Base-by-base conservation (phyloP, 179 eudicot species). In the Silene noctiflora region DNA sequence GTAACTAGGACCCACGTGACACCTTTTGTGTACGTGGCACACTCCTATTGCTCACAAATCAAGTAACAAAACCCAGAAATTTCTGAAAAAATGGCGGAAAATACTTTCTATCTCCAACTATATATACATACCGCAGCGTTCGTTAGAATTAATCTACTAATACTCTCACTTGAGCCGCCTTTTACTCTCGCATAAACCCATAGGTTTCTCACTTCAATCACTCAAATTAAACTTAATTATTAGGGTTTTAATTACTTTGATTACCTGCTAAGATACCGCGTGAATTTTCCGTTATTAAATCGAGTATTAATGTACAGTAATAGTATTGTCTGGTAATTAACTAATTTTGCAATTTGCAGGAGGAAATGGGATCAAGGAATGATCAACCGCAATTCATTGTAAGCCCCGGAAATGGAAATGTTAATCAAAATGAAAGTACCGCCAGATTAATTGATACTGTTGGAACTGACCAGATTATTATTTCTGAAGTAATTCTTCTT, bases 371-470 rank as follows among this genome's bases (percentile, higher is more conserved):
- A 51, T 9, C 77, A 21, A 60, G 22, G 21, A n/a, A 78, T 21
- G 78, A 74, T 69, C 89, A 84, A 78, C 88, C 91, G 51, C 97
- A 90, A 77, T 94, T 94, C 83, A 94, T 92, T 77, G 83, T 83
- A 64, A 85, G 89, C 74, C 77, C 78, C 3, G 87, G 78, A 13
- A 72, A 63, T 29, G 79, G 39, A 42, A 55, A 64, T 75, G 51
- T 20, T 2, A 79, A 78, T 59, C 79, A 81, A 69, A 86, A 68
- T 72, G 80, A 64, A 51, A 76, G 74, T 6, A 72, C 73, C 10
- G 53, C 69, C 6, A 69, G 85, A 25, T 79, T 92, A 66, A 91
- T 87, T 59, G 97, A 94, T 22, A 62, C 80, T 51, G 74, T 82
- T 53, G 91, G 90, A 20, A 60, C 75, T 67, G 83, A 87, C 14